phyloP scores from a whole-genome alignment of 306 rosid genomes.

The Alnus rubra region DNA sequence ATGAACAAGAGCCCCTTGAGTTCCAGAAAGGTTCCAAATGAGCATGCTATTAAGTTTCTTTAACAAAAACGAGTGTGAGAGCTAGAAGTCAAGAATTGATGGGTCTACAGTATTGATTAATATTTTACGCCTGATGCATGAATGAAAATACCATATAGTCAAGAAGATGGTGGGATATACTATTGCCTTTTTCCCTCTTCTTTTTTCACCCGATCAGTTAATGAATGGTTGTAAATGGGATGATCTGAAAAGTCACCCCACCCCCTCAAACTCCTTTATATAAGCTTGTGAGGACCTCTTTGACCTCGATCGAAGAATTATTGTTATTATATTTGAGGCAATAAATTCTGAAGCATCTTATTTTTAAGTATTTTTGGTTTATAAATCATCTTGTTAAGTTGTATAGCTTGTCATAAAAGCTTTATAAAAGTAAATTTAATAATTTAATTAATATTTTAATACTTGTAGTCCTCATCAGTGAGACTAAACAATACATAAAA shows the following conservation, averaged over 20 bases:
- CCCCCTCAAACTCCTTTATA: background rate
- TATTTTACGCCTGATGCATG: background rate
- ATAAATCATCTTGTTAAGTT: background rate
- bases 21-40: background rate
- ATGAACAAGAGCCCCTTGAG: constrained; percentile 29
- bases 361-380: background rate
- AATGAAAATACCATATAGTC: background rate
- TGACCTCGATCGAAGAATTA: background rate
- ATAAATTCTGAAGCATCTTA: background rate
- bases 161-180: background rate
- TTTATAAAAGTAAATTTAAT: too few species aligned
- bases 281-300: constrained; percentile 5
- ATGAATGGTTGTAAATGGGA: background rate
- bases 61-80: background rate
- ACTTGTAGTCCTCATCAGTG: too few species aligned
- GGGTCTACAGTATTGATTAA: background rate
- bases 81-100: background rate
- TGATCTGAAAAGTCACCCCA: background rate
- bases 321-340: too few species aligned
- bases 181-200: background rate
- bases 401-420: too few species aligned
- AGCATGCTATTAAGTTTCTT: background rate
- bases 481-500: too few species aligned
- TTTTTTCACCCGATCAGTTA: background rate
- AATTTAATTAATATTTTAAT: too few species aligned